Evolutionary conservation across 1,139 yeast species (phyloP), one percentile per base, ranked within the genome.

Genomic region (Pneumocystis murina): DNA sequence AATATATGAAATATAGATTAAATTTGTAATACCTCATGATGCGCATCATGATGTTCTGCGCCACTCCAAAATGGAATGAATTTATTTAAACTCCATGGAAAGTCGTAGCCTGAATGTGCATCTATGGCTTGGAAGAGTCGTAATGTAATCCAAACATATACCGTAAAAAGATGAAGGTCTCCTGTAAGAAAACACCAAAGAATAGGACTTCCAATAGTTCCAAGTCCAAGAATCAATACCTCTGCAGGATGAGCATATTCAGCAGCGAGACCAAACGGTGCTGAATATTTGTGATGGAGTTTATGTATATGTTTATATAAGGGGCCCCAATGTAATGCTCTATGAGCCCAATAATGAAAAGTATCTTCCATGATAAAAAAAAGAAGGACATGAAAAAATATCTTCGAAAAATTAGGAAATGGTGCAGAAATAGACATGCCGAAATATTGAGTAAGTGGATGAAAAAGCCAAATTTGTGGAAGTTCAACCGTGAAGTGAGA

Each of bases 1-100:
- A 43, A 17, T 20, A 7, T n/a, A 33, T 39, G 12, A 17, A 17
- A 17, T 41, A 54, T 20, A 48, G 33, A 39, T 59, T 76, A 91
- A 48, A 48, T 24, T 24, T 48, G 28, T 48, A 48, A 91, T 76
- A 85, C 89, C 73, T 88, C 95, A 75, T 91, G 97, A 75, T 91
- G 97, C 73, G 87, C 89, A 74, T 91, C 97, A 73, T 91, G 97
- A 75, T 91, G 97, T 71, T 88, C 97, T 28, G 97, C 97, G 66
- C 97, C 97, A 20, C 97, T 95, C 97, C 97, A 91, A 76, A 91
- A 82, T 48, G 97, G 96, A 66, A 91, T 74, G 76, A 90, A 84
- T 72, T 90, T 88, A 77, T 88, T 91, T 73, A 91, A 80, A 5
- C 96, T 88, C 90, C 95, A 86, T 65, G 97, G 97, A 82, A 91